These are phyloP conservation scores for Actinidia chinensis DNA, from an alignment of 179 eudicot species.

Conservation along the genomic window DNA sequence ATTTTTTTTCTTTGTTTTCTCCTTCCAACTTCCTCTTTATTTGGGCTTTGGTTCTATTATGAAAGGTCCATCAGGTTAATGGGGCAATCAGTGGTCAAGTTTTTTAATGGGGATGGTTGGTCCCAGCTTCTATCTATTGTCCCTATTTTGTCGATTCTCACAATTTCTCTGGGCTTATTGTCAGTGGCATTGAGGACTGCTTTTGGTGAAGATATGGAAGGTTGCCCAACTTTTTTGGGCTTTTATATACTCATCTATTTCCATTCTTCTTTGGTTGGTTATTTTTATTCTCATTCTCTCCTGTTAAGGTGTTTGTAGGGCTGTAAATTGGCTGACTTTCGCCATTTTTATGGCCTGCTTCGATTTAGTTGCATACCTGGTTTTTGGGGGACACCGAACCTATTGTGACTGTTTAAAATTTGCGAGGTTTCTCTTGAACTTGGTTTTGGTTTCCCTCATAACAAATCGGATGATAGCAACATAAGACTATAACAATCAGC, in stretches of 20 bases:
- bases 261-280: neutral
- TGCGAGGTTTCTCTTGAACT: neutral
- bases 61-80: slow-evolving; percentile 84
- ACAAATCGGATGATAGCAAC: no score
- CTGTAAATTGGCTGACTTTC: slow-evolving; percentile 2
- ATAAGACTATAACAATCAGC: neutral
- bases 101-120: slow-evolving; percentile 98
- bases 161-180: slow-evolving; percentile 72
- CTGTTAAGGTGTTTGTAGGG: neutral
- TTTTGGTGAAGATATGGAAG: slow-evolving; percentile 93
- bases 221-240: slow-evolving; percentile 25
- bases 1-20: neutral
- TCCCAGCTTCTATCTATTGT: slow-evolving; percentile 88
- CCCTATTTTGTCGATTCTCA: slow-evolving; percentile 94
- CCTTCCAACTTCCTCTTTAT: neutral
- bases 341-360: slow-evolving; percentile 2
- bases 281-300: neutral
- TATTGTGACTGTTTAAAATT: neutral
- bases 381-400: neutral
- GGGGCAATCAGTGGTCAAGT: slow-evolving; percentile 88
- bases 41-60: slow-evolving; percentile 19
- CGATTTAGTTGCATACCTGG: neutral
- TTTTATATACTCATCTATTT: neutral
- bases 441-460: neutral
- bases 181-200: slow-evolving; percentile 93